phyloP scores from a whole-genome alignment of 169 alveolate genomes.

The Plasmodium blacklocki region DNA sequence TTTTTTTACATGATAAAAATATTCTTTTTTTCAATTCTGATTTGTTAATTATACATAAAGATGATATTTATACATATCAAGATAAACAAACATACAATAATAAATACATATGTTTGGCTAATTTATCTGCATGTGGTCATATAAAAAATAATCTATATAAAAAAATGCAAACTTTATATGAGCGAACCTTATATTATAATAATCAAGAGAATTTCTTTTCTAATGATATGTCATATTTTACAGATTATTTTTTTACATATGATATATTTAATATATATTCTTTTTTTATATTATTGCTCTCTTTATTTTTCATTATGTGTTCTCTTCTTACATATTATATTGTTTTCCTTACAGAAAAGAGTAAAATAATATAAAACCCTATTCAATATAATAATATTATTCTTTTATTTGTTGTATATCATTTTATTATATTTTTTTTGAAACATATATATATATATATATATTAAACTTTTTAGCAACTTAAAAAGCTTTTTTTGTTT shows the following conservation, averaged over 20 bases:
- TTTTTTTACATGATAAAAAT: slow-evolving; percentile 59
- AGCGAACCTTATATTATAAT: slow-evolving; percentile 20
- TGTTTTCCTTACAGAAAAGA: no score
- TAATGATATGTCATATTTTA: slow-evolving; percentile 22
- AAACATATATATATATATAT: no score
- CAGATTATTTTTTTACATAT: slow-evolving; percentile 22
- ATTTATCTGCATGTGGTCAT: slow-evolving; percentile 54
- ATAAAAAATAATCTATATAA: slow-evolving; percentile 35
- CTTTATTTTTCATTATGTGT: slow-evolving; percentile 15
- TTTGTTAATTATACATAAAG: slow-evolving; percentile 21
- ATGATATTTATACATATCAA: background rate
- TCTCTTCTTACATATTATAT: background rate
- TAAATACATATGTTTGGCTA: slow-evolving; percentile 23
- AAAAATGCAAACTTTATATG: slow-evolving; percentile 34
- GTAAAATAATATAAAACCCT: no score
- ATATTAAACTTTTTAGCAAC: no score
- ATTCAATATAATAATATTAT: no score
- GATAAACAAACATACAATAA: background rate
- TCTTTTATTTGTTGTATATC: no score
- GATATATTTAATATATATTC: background rate
- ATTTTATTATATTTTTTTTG: no score
- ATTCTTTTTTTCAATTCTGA: slow-evolving; percentile 44
- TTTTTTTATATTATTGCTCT: slow-evolving; percentile 1
- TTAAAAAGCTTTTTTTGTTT: no score
- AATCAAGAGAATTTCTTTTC: background rate